Evolutionary conservation across 2,329 filamentous ascomycete species (phyloP), one percentile per base, ranked within the genome.

Genomic region (Biscogniauxia mediterranea): DNA sequence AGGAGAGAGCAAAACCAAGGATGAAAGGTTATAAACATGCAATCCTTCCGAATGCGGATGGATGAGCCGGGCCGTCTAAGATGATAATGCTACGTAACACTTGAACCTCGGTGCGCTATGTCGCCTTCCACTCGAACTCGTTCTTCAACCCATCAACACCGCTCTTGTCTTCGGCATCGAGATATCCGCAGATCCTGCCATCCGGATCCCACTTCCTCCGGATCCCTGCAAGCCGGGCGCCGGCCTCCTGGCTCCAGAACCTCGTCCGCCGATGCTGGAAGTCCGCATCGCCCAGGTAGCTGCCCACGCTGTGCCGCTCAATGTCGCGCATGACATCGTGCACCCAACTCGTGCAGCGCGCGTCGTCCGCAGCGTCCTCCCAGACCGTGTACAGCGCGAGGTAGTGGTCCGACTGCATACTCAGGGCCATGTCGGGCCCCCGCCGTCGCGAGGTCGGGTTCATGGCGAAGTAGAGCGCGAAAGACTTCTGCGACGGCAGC

Each of bases 321-420:
- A 82, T 71, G 6, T 68, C 67, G 1, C 57, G 64, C 73, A 83
- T 79, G 1, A 78, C 66, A 23, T 74, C 63, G n/a, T 68, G 67
- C 0, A 82, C 75, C 83, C 83, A 85, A 1, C 51, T 63, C 28
- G 71, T 70, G 67, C 78, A 81, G n/a, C 65, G 62, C 0, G 66
- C 69, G 61, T 85, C 83, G 49, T 84, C 81, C 2, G 68, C 62
- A 19, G 70, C 73, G 23, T 81, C 71, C 55, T 83, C 78, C 78
- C 81, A 85, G 1, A 83, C 71, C 0, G 79, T 75, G 64, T 85
- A 85, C 2, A 82, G 58, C 1, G 83, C 81, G 67, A 85, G 80
- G 69, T 85, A 85, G 68, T 85, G 82, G 64, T 85, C 83, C 0
- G 77, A 78, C 58, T 84, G 82, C 78, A 85, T 78, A 26, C 77